These are phyloP conservation scores for Phytophthora syringae DNA, from an alignment of 352 stramenopile species.

Conservation along the genomic window DNA sequence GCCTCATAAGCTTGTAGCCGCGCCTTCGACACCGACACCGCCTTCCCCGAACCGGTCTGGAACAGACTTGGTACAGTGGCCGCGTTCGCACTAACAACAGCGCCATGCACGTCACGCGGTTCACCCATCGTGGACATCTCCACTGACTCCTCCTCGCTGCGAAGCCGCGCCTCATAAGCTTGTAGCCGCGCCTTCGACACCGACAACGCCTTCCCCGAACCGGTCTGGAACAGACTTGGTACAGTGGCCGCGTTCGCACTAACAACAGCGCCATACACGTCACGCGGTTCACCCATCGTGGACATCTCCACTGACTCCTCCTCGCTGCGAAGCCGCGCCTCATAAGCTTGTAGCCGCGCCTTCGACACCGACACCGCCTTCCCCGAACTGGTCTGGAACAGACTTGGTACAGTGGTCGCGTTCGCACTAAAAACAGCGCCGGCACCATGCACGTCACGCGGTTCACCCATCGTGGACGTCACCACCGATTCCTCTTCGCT, in stretches of 20 bases:
- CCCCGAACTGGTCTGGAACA: background rate
- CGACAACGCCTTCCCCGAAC: background rate
- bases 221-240: background rate
- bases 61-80: background rate
- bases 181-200: background rate
- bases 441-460: background rate
- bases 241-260: background rate
- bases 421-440: background rate
- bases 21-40: background rate
- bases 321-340: slow-evolving; percentile 10
- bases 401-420: background rate
- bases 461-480: background rate
- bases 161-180: background rate
- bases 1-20: background rate
- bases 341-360: slow-evolving; percentile 19
- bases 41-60: background rate
- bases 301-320: background rate
- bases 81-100: background rate
- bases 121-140: background rate
- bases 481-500: background rate
- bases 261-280: background rate
- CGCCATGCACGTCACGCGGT: background rate
- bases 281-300: background rate
- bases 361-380: slow-evolving; percentile 28
- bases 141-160: background rate